A percentile compares a stretch with the other conserved stretches of the same genome.
Conservation (phyloP, 352 stramenopile genomes). For the Blastocystis sp. region DNA sequence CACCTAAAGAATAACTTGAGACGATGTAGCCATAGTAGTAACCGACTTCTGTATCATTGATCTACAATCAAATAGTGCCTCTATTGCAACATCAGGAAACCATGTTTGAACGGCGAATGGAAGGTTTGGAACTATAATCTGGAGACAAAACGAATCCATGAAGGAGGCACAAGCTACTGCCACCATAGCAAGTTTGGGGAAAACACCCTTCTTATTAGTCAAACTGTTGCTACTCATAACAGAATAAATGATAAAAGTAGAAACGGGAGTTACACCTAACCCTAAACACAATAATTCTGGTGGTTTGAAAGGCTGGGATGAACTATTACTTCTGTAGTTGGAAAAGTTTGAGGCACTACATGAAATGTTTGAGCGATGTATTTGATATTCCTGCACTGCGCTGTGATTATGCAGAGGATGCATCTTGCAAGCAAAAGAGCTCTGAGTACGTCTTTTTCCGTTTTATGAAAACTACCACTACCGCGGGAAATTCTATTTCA, state of each 20-base stretch:
- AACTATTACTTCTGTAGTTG: too few relatives aligned
- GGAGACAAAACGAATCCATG: conserved; percentile 31
- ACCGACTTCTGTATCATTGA: conserved; percentile 39
- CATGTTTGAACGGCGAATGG: background rate
- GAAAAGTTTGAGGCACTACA: too few relatives aligned
- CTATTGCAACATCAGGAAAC: background rate
- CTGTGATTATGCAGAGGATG: too few relatives aligned
- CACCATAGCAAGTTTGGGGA: conserved; percentile 1
- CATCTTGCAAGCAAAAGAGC: too few relatives aligned
- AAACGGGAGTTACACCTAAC: background rate
- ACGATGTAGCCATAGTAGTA: conserved; percentile 52
- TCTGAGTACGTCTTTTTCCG: too few relatives aligned
- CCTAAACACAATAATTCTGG: background rate
- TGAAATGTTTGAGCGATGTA: too few relatives aligned
- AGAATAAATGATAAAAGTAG: background rate
- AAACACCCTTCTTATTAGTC: background rate
- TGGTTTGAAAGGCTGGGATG: too few relatives aligned
- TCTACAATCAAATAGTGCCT: background rate
- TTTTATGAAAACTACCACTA: too few relatives aligned
- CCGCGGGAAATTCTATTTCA: too few relatives aligned
- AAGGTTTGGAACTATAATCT: conserved; percentile 52
- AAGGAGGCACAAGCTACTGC: conserved; percentile 5
- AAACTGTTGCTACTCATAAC: background rate
- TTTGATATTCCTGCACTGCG: too few relatives aligned
- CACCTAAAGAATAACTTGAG: conserved; percentile 25